phyloP scores from a whole-genome alignment of 2,329 filamentous ascomycete species.

The Gaeumannomyces sp. region DNA sequence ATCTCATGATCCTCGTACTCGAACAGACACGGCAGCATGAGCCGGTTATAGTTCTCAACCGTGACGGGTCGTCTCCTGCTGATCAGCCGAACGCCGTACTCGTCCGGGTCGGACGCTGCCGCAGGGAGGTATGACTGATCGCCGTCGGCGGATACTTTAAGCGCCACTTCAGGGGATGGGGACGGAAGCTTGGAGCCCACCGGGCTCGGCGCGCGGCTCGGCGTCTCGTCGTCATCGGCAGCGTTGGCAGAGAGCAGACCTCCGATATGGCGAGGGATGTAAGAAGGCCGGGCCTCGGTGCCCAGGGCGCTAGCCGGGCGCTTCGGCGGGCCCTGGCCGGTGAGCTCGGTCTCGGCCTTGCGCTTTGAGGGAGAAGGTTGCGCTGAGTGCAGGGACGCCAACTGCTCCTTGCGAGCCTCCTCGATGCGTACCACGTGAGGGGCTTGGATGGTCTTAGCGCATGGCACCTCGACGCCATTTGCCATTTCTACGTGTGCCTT shows the following conservation, averaged over 20 bases:
- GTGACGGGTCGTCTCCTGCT: slow-evolving; percentile 31
- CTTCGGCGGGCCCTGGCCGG: slow-evolving; percentile 45
- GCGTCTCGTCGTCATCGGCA: slow-evolving; percentile 20
- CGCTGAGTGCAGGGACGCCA: slow-evolving; percentile 22
- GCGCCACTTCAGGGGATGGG: slow-evolving; percentile 12
- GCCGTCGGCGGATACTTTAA: slow-evolving; percentile 20
- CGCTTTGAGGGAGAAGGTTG: slow-evolving; percentile 35
- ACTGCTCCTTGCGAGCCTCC: slow-evolving; percentile 28
- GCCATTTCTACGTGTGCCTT: slow-evolving; percentile 9
- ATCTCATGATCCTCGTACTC: slow-evolving; percentile 48
- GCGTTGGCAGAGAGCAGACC: slow-evolving; percentile 29
- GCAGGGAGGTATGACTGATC: slow-evolving; percentile 26
- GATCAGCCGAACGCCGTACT: slow-evolving; percentile 44
- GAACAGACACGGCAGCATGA: slow-evolving; percentile 44
- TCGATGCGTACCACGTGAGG: slow-evolving; percentile 24
- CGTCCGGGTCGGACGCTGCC: slow-evolving; percentile 41
- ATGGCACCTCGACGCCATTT: slow-evolving; percentile 26
- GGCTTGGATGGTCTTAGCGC: slow-evolving; percentile 18
- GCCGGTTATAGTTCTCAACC: slow-evolving; percentile 41
- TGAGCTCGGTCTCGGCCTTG: slow-evolving; percentile 42
- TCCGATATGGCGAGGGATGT: slow-evolving; percentile 34
- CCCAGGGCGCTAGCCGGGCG: slow-evolving; percentile 27
- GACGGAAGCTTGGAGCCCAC: slow-evolving; percentile 15
- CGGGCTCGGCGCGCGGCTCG: slow-evolving; percentile 17
- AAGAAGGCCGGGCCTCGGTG: slow-evolving; percentile 22